Evolutionary conservation across 2,329 filamentous ascomycete species (phyloP).

Genomic region (Incumbomyces delicatus): DNA sequence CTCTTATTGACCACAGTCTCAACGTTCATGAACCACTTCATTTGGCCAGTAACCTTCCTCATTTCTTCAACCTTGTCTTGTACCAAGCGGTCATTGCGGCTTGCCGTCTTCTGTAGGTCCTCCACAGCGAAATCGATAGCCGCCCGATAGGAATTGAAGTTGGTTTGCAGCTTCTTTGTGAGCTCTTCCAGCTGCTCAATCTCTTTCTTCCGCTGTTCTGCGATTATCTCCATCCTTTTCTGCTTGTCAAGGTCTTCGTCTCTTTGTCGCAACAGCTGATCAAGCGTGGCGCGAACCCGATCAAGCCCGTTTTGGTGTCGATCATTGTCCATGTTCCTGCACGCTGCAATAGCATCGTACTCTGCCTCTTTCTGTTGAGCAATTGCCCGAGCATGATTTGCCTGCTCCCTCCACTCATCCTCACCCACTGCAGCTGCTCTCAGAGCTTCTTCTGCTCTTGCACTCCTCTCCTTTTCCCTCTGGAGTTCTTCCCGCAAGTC

Average conservation of each 20-base stretch:
- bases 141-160: constrained; percentile 34
- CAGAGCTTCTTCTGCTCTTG: constrained; percentile 32
- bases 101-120: constrained; percentile 19
- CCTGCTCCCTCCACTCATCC: constrained; percentile 20
- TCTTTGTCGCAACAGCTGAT: constrained; percentile 25
- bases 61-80: constrained; percentile 31
- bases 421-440: constrained; percentile 16
- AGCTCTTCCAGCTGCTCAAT: constrained; percentile 31
- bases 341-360: constrained; percentile 34
- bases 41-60: constrained; percentile 33
- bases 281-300: constrained; percentile 27
- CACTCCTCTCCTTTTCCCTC: constrained; percentile 32
- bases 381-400: constrained; percentile 22
- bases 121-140: constrained; percentile 32
- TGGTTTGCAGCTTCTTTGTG: constrained; percentile 30
- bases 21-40: constrained; percentile 41
- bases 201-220: constrained; percentile 37
- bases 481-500: constrained; percentile 32
- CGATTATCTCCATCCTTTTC: constrained; percentile 34
- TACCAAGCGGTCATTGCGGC: constrained; percentile 23
- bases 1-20: constrained; percentile 25
- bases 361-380: constrained; percentile 23
- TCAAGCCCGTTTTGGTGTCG: constrained; percentile 32
- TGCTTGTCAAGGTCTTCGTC: constrained; percentile 30
- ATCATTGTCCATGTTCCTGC: constrained; percentile 31